Evolutionary conservation across 129 eudicot species (phyloP).

Genomic region (Apium graveolens): DNA sequence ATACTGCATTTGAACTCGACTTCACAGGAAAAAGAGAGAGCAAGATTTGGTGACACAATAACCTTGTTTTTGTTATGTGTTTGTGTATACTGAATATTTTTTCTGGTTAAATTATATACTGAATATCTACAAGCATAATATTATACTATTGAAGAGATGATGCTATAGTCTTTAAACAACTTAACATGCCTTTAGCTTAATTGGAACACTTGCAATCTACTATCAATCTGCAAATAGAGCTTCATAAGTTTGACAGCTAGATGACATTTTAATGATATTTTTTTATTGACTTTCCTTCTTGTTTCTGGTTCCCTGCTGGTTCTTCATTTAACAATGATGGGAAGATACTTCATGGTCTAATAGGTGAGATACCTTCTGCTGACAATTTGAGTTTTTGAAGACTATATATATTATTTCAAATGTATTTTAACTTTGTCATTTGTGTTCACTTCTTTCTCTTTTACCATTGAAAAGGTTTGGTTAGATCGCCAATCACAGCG

Average conservation of each 20-base stretch:
- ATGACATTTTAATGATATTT: neutral
- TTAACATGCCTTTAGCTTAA: neutral
- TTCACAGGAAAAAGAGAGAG: neutral
- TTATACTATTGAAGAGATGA: neutral
- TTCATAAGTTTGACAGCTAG: neutral
- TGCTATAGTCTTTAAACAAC: neutral
- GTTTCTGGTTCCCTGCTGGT: conserved; percentile 10
- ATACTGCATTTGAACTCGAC: neutral
- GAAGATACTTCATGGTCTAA: conserved; percentile 65
- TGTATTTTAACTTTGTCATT: neutral
- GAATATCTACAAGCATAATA: neutral
- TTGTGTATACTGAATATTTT: neutral
- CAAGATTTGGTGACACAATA: neutral
- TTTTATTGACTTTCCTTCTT: neutral
- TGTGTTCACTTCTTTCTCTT: neutral
- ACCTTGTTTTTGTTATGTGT: neutral
- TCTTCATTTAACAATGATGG: conserved; percentile 11
- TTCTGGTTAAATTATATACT: too few species aligned
- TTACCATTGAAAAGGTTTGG: conserved; percentile 48
- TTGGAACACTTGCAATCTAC: neutral
- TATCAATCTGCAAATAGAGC: neutral
- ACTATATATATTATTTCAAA: neutral
- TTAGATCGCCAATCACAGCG: conserved; percentile 85
- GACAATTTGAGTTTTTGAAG: neutral
- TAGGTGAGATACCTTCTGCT: conserved; percentile 35